A percentile compares a stretch with the other conserved stretches of the same genome.
Evolutionary conservation across 805 yeast species (phyloP).

Genomic region (Saccharomycopsis vini): DNA sequence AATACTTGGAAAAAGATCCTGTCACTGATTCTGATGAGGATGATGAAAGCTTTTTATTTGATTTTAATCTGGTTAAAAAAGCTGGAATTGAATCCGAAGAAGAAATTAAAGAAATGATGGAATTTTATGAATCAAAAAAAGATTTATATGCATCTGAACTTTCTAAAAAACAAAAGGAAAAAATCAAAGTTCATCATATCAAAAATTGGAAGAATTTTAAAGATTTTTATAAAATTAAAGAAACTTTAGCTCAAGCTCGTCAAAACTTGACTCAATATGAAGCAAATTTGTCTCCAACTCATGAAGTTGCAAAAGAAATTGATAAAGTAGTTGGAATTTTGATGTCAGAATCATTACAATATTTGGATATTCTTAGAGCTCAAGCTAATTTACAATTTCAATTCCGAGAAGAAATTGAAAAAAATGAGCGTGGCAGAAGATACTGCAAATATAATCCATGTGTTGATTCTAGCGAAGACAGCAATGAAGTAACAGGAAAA

Average conservation of each 20-base stretch:
- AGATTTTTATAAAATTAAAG: constrained; percentile 26
- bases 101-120: constrained; percentile 5
- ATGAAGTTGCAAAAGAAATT: constrained; percentile 18
- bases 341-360: constrained; percentile 52
- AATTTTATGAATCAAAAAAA: constrained; percentile 23
- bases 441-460: constrained; percentile 13
- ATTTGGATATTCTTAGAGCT: constrained; percentile 47
- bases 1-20: constrained; percentile 5
- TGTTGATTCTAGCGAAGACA: constrained; percentile 19
- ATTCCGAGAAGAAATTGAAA: constrained; percentile 39
- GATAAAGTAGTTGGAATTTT: constrained; percentile 38
- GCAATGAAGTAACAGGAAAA: constrained; percentile 20
- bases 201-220: constrained; percentile 17
- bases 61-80: constrained; percentile 1
- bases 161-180: constrained; percentile 8
- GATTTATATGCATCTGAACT: constrained; percentile 26
- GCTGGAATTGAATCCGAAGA: not conserved
- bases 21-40: not conserved
- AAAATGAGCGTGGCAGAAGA: constrained; percentile 21
- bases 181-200: constrained; percentile 9
- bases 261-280: constrained; percentile 1
- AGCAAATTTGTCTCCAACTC: constrained; percentile 10
- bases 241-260: constrained; percentile 21
- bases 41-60: constrained; percentile 13
- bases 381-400: constrained; percentile 52